Evolutionary conservation across 306 rosid genomes (phyloP).

Genomic region (Argentina anserina): DNA sequence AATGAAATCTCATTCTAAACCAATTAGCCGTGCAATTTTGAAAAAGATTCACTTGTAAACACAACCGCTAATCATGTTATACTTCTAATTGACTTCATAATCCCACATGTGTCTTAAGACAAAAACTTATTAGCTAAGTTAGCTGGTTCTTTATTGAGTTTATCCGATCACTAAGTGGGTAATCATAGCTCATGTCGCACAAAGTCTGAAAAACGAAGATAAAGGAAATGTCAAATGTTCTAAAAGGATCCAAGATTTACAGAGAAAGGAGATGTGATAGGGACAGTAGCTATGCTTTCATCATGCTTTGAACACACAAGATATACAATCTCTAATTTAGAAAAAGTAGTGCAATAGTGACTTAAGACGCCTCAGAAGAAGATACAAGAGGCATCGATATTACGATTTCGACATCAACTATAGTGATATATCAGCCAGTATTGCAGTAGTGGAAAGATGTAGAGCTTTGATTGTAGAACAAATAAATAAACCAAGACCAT

Average conservation of each 20-base stretch:
- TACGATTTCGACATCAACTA: background rate
- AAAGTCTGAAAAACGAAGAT: slow-evolving; percentile 1
- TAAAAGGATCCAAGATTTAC: slow-evolving; percentile 13
- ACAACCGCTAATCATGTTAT: background rate
- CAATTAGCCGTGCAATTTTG: slow-evolving; percentile 4
- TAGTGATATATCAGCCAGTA: too few species aligned
- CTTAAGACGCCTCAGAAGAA: slow-evolving; percentile 18
- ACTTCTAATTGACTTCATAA: background rate
- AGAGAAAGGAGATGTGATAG: background rate
- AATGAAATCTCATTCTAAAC: slow-evolving; percentile 4
- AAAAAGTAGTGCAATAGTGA: background rate
- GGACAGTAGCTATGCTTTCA: slow-evolving; percentile 9
- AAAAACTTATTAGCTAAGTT: background rate
- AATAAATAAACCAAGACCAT: slow-evolving; percentile 18
- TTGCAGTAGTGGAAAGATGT: background rate
- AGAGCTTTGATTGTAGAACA: slow-evolving; percentile 6
- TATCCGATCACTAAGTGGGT: background rate
- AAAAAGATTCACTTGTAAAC: background rate
- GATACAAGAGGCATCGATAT: background rate
- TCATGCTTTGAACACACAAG: slow-evolving; percentile 13
- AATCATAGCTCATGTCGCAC: background rate
- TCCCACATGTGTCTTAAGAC: background rate
- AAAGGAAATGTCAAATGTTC: slow-evolving; percentile 10
- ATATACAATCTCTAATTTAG: slow-evolving; percentile 14
- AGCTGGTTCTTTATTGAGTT: background rate